These are phyloP conservation scores for Xylariomycetidae sp. DNA, from an alignment of 2,329 filamentous ascomycete species.

Conservation along the genomic window DNA sequence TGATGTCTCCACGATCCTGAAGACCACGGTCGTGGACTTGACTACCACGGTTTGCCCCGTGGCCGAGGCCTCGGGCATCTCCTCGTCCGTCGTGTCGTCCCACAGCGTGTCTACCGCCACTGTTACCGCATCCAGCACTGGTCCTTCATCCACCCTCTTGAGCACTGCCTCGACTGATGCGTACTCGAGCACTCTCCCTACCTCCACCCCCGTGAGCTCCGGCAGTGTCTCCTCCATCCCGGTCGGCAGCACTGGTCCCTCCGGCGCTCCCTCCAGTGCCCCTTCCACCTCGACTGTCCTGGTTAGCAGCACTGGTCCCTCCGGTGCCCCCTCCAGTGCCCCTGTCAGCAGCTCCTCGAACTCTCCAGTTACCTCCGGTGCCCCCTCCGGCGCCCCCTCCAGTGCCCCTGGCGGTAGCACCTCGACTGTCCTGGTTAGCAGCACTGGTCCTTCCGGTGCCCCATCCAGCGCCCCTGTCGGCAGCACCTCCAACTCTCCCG, in stretches of 20 bases:
- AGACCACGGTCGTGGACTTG: constrained; percentile 21
- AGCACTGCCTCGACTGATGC: neutral
- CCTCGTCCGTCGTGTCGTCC: constrained; percentile 20
- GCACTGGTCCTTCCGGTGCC: neutral
- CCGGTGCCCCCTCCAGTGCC: too few relatives aligned
- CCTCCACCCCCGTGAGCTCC: constrained; percentile 10
- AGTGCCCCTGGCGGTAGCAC: constrained; percentile 1
- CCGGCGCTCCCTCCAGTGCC: neutral
- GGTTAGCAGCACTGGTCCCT: too few relatives aligned
- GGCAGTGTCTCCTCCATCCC: neutral
- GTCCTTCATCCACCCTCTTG: constrained; percentile 1
- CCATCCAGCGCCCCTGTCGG: neutral
- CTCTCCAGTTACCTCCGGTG: constrained; percentile 1
- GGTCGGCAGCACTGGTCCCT: neutral
- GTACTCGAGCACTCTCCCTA: too few relatives aligned
- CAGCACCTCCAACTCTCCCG: neutral
- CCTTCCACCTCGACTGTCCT: neutral
- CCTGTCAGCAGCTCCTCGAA: constrained; percentile 4
- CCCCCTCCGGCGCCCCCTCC: neutral
- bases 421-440: neutral
- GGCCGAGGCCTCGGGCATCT: constrained; percentile 17
- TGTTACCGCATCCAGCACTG: constrained; percentile 4
- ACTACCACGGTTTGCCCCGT: constrained; percentile 26
- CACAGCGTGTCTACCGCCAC: constrained; percentile 11
- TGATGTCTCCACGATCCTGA: constrained; percentile 20